phyloP scores from a whole-genome alignment of 495 filamentous ascomycete species.

The Aspergillus carlsbadensis region DNA sequence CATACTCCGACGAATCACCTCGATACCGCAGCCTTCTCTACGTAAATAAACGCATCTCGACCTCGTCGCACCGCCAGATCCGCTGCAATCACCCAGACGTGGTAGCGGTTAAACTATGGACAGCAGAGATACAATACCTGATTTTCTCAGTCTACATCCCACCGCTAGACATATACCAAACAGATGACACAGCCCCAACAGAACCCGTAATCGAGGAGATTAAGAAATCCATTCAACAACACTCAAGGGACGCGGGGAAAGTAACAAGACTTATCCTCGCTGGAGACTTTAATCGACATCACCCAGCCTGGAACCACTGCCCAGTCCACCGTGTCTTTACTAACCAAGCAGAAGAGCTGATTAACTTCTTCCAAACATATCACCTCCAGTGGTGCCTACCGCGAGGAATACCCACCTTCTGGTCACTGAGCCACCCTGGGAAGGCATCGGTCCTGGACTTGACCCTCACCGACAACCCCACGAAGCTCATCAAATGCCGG shows the following conservation, averaged over 20 bases:
- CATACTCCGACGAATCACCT: not conserved
- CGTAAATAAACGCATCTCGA: slow-evolving; percentile 25
- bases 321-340: not conserved
- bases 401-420: slow-evolving; percentile 6
- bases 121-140: slow-evolving; percentile 21
- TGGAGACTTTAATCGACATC: slow-evolving; percentile 27
- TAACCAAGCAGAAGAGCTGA: slow-evolving; percentile 12
- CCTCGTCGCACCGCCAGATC: slow-evolving; percentile 24
- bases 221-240: slow-evolving; percentile 17
- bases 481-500: slow-evolving; percentile 19
- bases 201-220: slow-evolving; percentile 17
- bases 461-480: slow-evolving; percentile 11
- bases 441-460: slow-evolving; percentile 14
- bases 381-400: slow-evolving; percentile 10
- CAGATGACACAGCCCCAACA: slow-evolving; percentile 3
- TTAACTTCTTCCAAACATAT: slow-evolving; percentile 17
- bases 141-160: slow-evolving; percentile 26
- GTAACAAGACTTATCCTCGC: slow-evolving; percentile 19
- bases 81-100: slow-evolving; percentile 27
- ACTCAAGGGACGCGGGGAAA: too few species aligned
- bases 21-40: slow-evolving; percentile 27
- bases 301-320: slow-evolving; percentile 20
- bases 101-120: slow-evolving; percentile 25
- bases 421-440: slow-evolving; percentile 14
- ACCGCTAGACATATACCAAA: slow-evolving; percentile 2